These are phyloP conservation scores for Candida railenensis DNA, from an alignment of 805 yeast species.

Conservation along the genomic window DNA sequence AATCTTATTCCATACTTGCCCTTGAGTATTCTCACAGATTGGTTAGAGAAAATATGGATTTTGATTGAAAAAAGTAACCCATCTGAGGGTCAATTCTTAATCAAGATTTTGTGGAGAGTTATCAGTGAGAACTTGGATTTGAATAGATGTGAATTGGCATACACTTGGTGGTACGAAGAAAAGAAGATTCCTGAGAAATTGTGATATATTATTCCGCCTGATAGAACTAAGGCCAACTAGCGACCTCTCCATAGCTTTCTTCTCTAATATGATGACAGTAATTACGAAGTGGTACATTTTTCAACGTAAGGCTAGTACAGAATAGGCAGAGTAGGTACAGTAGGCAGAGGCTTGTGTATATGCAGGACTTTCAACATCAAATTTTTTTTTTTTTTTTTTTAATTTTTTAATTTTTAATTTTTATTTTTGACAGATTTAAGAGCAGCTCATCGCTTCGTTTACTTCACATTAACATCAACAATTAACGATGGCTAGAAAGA, in stretches of 20 bases:
- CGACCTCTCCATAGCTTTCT: too few species aligned
- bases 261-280: not conserved
- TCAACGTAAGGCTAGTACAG: not conserved
- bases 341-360: too few species aligned
- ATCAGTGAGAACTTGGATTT: constrained; percentile 58
- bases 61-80: constrained; percentile 30
- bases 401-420: not conserved
- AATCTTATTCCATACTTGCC: constrained; percentile 54
- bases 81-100: constrained; percentile 39
- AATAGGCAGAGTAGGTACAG: too few species aligned
- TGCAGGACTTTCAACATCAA: not conserved
- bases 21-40: constrained; percentile 33
- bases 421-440: too few species aligned
- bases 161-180: constrained; percentile 62
- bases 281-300: not conserved
- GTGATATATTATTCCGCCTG: not conserved
- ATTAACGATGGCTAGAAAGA: constrained; percentile 74
- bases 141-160: constrained; percentile 53
- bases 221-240: too few species aligned
- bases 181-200: constrained; percentile 6
- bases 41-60: constrained; percentile 48
- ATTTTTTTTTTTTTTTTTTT: not conserved
- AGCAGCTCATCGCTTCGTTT: not conserved
- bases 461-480: not conserved
- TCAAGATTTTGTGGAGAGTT: constrained; percentile 48